Base-by-base conservation (phyloP, 345 rosid species). In the Euclidium syriacum region DNA sequence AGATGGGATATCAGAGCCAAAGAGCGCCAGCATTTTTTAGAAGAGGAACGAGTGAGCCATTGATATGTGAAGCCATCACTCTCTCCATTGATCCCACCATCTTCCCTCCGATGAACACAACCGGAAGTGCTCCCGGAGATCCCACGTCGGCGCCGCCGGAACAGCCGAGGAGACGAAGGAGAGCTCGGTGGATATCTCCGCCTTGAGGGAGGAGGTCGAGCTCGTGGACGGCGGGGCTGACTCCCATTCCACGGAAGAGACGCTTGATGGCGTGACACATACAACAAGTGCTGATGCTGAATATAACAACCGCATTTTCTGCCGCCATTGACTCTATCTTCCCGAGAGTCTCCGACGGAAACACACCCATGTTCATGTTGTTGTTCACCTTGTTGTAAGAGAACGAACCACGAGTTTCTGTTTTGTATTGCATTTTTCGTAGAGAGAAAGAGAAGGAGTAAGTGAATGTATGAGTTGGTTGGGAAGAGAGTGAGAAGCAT, bases 21-120 rank as follows among this genome's bases (percentile, higher is more conserved):
- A 92, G 96, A n/a, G 97, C 98, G 14, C 98, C 98, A 46, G 95
- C 92, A 39, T 85, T 84, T 75, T 87, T 92, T 46, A 92, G 95
- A 44, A 90, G 88, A 48, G 97, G 97, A 12, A 92, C 85, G 29
- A 92, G 68, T 2, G 91, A 81, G 11, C 96, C 97, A 22, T 87
- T 89, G 58, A 90, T 92, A 69, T 92, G 99, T 40, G 88, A 82
- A 36, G 91, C 91, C 99, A 92, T 83, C 54, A 92, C 94, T 9
- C 82, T 78, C 73, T 92, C 97, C 62, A 92, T 74, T 12, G 96
- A 84, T 4, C 99, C 99, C 0, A 92, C 76, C 72, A 87, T 80
- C 79, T 85, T 85, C 16, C 99, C 99, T 4, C 99, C 97, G 0
- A 92, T 76, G 42, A 87, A 92, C 7, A 92, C 78, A 19, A 72